phyloP scores from a whole-genome alignment of 2,329 filamentous ascomycete species.

The Xylariaceae sp. region DNA sequence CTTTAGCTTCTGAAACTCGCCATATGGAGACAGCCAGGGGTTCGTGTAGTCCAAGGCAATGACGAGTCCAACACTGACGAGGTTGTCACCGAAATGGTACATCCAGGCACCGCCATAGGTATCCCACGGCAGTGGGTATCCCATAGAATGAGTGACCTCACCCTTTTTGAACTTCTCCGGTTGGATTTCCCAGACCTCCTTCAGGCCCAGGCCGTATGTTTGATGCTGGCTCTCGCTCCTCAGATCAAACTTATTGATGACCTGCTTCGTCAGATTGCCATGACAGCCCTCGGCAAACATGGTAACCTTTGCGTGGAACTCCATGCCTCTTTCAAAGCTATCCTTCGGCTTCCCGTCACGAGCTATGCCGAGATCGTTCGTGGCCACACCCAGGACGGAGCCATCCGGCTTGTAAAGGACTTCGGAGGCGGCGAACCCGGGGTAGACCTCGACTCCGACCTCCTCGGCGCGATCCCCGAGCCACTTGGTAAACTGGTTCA shows the following conservation, averaged over 20 bases:
- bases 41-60: conserved; percentile 93
- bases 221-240: conserved; percentile 84
- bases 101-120: conserved; percentile 98
- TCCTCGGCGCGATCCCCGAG: conserved; percentile 94
- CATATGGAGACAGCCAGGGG: conserved; percentile 91
- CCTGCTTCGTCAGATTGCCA: conserved; percentile 88
- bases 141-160: conserved; percentile 81
- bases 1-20: conserved; percentile 98
- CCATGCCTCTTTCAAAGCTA: conserved; percentile 93
- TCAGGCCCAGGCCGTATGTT: conserved; percentile 89
- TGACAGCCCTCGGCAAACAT: conserved; percentile 94
- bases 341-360: conserved; percentile 81
- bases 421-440: conserved; percentile 91
- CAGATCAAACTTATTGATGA: conserved; percentile 89
- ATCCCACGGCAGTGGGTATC: conserved; percentile 79
- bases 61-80: conserved; percentile 86
- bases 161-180: conserved; percentile 89
- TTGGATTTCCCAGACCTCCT: conserved; percentile 95
- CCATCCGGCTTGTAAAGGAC: conserved; percentile 81
- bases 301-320: conserved; percentile 88
- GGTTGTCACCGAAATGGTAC: conserved; percentile 98
- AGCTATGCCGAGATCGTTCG: conserved; percentile 84
- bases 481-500: conserved; percentile 96
- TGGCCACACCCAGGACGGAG: conserved; percentile 87
- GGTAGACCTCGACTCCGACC: conserved; percentile 89